Evolutionary conservation across 768 basidiomycete genomes (phyloP).

Genomic region (Lactarius hengduanensis): DNA sequence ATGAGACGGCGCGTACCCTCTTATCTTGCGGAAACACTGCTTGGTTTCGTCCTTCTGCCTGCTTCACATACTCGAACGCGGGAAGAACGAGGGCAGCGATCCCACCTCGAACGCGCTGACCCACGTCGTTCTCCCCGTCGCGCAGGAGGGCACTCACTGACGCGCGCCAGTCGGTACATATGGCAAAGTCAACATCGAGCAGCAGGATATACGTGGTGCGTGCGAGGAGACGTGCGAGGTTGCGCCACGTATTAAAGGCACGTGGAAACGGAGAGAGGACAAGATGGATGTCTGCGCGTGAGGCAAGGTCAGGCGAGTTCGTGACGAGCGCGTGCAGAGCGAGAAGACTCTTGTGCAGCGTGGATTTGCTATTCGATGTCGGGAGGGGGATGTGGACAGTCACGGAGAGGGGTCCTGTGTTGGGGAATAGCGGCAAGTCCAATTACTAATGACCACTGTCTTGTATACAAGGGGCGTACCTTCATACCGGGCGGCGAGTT

Average conservation of each 20-base stretch:
- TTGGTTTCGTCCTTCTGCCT: conserved; percentile 60
- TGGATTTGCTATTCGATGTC: conserved; percentile 38
- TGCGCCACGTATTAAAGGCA: conserved; percentile 84
- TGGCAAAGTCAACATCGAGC: conserved; percentile 86
- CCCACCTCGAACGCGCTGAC: conserved; percentile 55
- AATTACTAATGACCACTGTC: neutral
- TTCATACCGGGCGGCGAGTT: conserved; percentile 73
- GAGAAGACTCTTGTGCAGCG: conserved; percentile 48
- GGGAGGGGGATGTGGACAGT: conserved; percentile 70
- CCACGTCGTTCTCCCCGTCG: conserved; percentile 30
- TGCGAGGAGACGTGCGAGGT: conserved; percentile 79
- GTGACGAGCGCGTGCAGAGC: conserved; percentile 66
- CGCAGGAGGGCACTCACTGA: conserved; percentile 41
- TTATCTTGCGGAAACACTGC: conserved; percentile 66
- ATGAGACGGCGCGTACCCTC: conserved; percentile 42
- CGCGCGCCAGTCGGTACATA: conserved; percentile 77
- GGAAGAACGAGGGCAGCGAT: conserved; percentile 75
- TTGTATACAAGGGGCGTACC: conserved; percentile 44
- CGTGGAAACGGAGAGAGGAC: conserved; percentile 66
- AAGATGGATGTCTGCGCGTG: conserved; percentile 81
- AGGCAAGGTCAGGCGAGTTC: conserved; percentile 61
- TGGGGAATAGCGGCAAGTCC: neutral
- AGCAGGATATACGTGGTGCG: conserved; percentile 85
- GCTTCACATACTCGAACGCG: conserved; percentile 76
- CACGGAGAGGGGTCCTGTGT: conserved; percentile 77